phyloP scores from a whole-genome alignment of 2,329 filamentous ascomycete species.

The Tolypocladium tundrense region DNA sequence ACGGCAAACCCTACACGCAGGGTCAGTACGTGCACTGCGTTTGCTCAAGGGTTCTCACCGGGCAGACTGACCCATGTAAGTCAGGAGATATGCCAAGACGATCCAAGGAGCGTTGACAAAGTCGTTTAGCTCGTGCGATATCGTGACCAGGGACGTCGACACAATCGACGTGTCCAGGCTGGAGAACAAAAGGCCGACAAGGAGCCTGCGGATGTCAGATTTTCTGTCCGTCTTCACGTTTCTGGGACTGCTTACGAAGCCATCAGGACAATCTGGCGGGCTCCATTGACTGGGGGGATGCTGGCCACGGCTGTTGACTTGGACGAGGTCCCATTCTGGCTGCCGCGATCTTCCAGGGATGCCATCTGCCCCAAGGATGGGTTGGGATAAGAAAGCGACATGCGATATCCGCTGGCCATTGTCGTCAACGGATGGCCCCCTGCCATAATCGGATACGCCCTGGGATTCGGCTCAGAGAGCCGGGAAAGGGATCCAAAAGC shows the following conservation, averaged over 20 bases:
- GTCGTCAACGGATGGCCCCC: too few species aligned
- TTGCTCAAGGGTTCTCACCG: not conserved
- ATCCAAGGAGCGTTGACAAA: slow-evolving; percentile 45
- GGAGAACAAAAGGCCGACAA: slow-evolving; percentile 44
- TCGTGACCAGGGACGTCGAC: slow-evolving; percentile 46
- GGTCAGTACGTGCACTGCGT: slow-evolving; percentile 5
- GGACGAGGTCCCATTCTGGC: not conserved
- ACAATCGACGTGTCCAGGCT: slow-evolving; percentile 49
- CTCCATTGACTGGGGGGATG: slow-evolving; percentile 1
- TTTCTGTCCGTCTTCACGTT: too few species aligned
- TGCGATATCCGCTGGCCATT: slow-evolving; percentile 2
- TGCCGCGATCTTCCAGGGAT: not conserved
- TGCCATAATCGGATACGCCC: not conserved
- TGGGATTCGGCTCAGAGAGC: not conserved
- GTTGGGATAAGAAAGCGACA: slow-evolving; percentile 12
- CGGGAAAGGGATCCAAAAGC: not conserved
- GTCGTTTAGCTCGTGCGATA: slow-evolving; percentile 40
- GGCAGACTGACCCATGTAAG: slow-evolving; percentile 38
- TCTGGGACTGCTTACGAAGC: slow-evolving; percentile 16
- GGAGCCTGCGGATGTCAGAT: slow-evolving; percentile 26
- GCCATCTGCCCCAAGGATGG: slow-evolving; percentile 13
- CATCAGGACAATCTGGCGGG: slow-evolving; percentile 21
- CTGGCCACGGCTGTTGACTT: not conserved
- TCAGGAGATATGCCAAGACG: slow-evolving; percentile 44
- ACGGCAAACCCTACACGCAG: slow-evolving; percentile 38